Base-by-base conservation (phyloP, 768 basidiomycete species). In the Suillus bovinus region DNA sequence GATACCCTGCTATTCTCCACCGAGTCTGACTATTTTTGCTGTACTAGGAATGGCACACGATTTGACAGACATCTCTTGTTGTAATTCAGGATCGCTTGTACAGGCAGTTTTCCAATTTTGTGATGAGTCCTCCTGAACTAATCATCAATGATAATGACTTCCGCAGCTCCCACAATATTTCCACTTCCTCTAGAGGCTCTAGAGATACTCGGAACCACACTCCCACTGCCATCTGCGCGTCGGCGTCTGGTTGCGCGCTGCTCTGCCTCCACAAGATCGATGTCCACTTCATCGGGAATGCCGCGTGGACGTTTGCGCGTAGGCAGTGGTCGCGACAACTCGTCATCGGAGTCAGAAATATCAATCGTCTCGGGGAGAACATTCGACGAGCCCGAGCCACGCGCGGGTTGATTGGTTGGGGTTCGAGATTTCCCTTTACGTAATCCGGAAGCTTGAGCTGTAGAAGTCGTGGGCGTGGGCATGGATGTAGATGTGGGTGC, bases 91-190 rank as follows among this genome's bases (percentile, higher is more conserved):
- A 10, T 33, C n/a, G n/a, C n/a, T n/a, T n/a, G n/a, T n/a, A n/a
- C n/a, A 17, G 17, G 39, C 39, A 16, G 39, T 17, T 17, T 39
- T 39, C 39, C 39, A 17, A 17, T 39, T 16, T 1, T 4, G 11
- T 38, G 41, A 42, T 42, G 20, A 42, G 17, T 20, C 41, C 41
- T n/a, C 20, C n/a, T 5, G n/a, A 5, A 44, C 64, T 72, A 77
- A 68, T 78, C 77, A 50, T 75, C 79, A 46, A 84, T 77, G 36
- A 83, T 73, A 59, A 84, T 84, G 6, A 84, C 77, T 8, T 83
- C 82, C 41, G 63, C 63, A 49, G 59, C 61, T 52, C 54, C 67
- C 44, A 49, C 57, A 56, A 63, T 69, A n/a, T 44, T 66, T 33
- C 63, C 66, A n/a, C 62, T 54, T 54, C 33, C 14, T 34, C n/a